Evolutionary conservation across 2,329 filamentous ascomycete genomes (phyloP), one percentile per base, ranked within the genome.

Genomic region (Coniochaeta sp.): DNA sequence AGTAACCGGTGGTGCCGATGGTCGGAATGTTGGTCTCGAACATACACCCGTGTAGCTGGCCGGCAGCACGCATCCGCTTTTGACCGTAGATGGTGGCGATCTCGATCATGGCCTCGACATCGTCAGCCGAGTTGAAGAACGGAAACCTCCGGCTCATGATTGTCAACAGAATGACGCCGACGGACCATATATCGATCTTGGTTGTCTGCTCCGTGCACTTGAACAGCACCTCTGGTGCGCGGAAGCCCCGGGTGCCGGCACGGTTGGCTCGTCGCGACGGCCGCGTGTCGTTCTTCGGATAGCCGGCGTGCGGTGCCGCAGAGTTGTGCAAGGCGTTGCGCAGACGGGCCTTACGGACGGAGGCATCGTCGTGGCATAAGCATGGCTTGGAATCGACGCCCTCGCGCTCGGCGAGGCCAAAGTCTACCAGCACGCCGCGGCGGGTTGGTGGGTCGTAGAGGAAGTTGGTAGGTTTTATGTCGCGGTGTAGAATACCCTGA

Each of bases 391-490:
- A 84, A 58, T 96, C 91, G 26, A 85, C 86, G 24, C 90, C 88
- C 70, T 91, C 86, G 58, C 87, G 81, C 77, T 99, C 95, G 38
- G 95, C 95, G 17, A 99, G 83, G n/a, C 95, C 95, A 76, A 99
- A 99, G 71, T 99, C 95, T n/a, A 99, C 95, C 0, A 99, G 83
- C 1, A 99, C 93, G 44, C 95, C 95, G 60, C 90, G 87, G 67
- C 88, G 85, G 50, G 87, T 85, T 12, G 85, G 78, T 0, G 91
- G 90, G 65, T 96, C 91, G 76, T 98, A 98, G 43, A 98, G 82
- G 68, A 98, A 98, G 71, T 98, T 98, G 24, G 96, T 99, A 6
- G 95, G 95, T 71, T 98, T 98, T 71, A 98, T 96, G 70, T 98
- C 93, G 64, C 93, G 87, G 71, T 99, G 95, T 22, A 99, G 83